Base-by-base conservation (phyloP, 306 rosid genomes). In the Vigna mungo region DNA sequence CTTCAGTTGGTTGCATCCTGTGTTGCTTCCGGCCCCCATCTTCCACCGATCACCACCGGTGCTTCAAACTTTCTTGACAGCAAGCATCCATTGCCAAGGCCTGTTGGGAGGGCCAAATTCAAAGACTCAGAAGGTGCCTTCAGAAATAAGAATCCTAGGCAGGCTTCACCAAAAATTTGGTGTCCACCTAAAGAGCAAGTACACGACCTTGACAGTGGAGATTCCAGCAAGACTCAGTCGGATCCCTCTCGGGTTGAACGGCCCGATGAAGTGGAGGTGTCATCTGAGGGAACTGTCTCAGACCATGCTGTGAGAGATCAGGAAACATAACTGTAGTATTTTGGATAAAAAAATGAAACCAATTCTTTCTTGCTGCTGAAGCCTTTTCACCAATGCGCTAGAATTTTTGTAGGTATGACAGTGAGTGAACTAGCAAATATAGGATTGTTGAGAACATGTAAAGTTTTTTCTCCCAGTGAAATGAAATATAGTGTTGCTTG, bases 201-300 rank as follows among this genome's bases (percentile, higher is more conserved):
- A 67, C 84, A 56, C 71, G 82, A 49, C 71, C 78, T 78, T 21
- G 92, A 77, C 41, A 92, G 95, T 68, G 88, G 89, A 60, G 95
- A 92, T 79, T 95, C 97, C 72, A 94, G 96, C 87, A 92, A 92
- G 89, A 94, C 98, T 67, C 91, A 74, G 17, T 92, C 94, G 14
- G 97, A 95, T 88, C 91, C 93, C 77, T 76, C 91, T 36, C 78
- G 88, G 78, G 75, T 77, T 54, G 87, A 88, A 68, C 90, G 39
- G 78, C 92, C 88, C 1, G 87, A 84, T 72, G 91, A 51, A 52
- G 92, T 43, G 80, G 96, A 90, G 78, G 71, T 81, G 60, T 95
- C 99, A 9, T 92, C 99, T 13, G 99, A 95, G 85, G 99, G 94
- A 72, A 95, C 99, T 0, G 93, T 95, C 72, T 95, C 99, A 1